phyloP scores from a whole-genome alignment of 1,284 basidiomycete species.

The Nidula niveotomentosa region DNA sequence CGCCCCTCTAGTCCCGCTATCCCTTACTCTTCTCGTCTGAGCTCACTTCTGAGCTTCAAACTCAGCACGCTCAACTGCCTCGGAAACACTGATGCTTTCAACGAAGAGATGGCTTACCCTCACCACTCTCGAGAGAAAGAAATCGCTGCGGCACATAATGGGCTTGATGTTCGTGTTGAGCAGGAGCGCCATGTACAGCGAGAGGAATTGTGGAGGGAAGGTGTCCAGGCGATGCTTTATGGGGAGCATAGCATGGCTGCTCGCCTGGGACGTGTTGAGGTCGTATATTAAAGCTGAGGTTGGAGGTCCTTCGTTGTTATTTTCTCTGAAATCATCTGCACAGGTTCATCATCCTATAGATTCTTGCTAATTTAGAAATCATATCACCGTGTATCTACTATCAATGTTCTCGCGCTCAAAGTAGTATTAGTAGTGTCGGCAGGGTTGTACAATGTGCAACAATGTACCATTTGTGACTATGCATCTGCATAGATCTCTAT shows the following conservation, averaged over 20 bases:
- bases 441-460: no score
- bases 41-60: constrained; percentile 13
- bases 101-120: constrained; percentile 22
- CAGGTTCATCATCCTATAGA: background rate
- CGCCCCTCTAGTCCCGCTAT: no score
- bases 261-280: constrained; percentile 1
- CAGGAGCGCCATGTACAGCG: constrained; percentile 7
- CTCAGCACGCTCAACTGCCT: constrained; percentile 22
- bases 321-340: background rate
- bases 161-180: constrained; percentile 18
- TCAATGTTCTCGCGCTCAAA: background rate
- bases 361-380: constrained; percentile 2
- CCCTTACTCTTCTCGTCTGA: constrained; percentile 19
- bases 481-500: no score
- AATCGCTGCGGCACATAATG: no score
- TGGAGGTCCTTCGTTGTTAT: background rate
- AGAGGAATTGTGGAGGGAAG: constrained; percentile 22
- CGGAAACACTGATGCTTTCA: constrained; percentile 19
- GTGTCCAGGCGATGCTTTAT: constrained; percentile 19
- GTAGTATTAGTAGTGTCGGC: no score
- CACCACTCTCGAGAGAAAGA: background rate
- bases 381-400: background rate
- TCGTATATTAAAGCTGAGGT: background rate
- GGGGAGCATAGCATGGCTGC: constrained; percentile 2
- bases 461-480: no score